Percentiles rank a stretch among this genome's conserved stretches.
These are phyloP conservation scores for Corymbia calophylla DNA, from an alignment of 441 rosid species.

Conservation along the genomic window DNA sequence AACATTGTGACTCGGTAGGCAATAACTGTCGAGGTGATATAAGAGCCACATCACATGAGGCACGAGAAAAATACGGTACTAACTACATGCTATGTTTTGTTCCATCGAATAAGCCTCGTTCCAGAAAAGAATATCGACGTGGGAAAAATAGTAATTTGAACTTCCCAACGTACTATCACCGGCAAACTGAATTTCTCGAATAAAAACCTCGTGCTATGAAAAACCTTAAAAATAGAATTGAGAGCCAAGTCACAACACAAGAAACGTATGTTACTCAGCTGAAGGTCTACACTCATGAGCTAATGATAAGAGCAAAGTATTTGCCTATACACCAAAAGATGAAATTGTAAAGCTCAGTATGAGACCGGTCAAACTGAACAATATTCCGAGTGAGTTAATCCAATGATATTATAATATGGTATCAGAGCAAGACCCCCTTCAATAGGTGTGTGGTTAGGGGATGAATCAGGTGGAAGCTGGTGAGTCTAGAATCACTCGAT, in stretches of 20 bases:
- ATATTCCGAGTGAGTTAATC: no score
- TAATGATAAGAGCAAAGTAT: neutral
- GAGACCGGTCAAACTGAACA: no score
- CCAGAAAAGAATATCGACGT: neutral
- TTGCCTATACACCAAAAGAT: rapidly evolving
- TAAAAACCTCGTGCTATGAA: neutral
- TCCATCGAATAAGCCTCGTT: rapidly evolving
- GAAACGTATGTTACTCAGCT: no score
- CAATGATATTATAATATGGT: no score
- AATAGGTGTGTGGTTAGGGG: no score
- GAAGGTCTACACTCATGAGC: neutral
- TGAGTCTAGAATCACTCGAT: no score
- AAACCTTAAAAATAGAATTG: neutral
- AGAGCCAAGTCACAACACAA: neutral
- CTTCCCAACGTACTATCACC: neutral
- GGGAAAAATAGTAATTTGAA: neutral
- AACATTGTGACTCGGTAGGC: neutral
- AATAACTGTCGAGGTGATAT: neutral
- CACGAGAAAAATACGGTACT: neutral
- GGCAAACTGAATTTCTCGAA: neutral
- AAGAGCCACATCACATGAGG: neutral
- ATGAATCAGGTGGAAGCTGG: no score
- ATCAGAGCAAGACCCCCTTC: no score
- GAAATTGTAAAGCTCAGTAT: rapidly evolving
- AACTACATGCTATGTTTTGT: neutral